These are phyloP conservation scores for Camillea tinctor DNA, from an alignment of 2,329 filamentous ascomycete species.

Conservation along the genomic window DNA sequence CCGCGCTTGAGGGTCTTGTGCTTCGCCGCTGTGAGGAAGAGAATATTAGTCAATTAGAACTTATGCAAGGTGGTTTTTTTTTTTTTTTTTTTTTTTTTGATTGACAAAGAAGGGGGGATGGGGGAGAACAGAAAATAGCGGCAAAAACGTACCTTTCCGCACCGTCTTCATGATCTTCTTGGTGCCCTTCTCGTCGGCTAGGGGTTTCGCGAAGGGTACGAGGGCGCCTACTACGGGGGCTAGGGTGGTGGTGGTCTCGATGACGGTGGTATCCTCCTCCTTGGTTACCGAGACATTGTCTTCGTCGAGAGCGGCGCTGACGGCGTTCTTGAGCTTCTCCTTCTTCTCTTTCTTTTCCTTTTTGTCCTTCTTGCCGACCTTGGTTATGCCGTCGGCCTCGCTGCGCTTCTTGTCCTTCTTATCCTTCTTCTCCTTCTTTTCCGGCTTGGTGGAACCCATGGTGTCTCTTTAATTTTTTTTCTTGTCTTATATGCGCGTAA, in stretches of 20 bases:
- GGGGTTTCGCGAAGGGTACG: slow-evolving; percentile 79
- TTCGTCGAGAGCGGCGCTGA: slow-evolving; percentile 61
- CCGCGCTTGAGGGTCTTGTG: slow-evolving; percentile 94
- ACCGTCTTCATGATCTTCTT: slow-evolving; percentile 61
- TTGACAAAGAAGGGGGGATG: slow-evolving; percentile 6
- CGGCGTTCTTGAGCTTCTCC: slow-evolving; percentile 63
- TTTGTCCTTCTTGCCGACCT: slow-evolving; percentile 63
- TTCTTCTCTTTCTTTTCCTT: slow-evolving; percentile 66
- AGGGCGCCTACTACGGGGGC: slow-evolving; percentile 56
- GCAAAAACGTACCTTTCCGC: slow-evolving; percentile 51
- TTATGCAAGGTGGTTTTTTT: too few species aligned
- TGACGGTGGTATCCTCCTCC: slow-evolving; percentile 46
- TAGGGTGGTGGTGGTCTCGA: slow-evolving; percentile 41
- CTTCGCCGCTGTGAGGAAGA: slow-evolving; percentile 70
- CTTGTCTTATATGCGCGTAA: background rate
- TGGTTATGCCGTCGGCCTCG: slow-evolving; percentile 52
- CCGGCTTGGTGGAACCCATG: slow-evolving; percentile 36
- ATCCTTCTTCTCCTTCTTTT: slow-evolving; percentile 53
- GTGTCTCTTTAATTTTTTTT: slow-evolving; percentile 2
- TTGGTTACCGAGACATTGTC: slow-evolving; percentile 39
- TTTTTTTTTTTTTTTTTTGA: slow-evolving; percentile 4
- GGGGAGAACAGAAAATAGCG: slow-evolving; percentile 2
- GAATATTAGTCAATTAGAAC: slow-evolving; percentile 16
- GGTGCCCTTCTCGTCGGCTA: slow-evolving; percentile 74
- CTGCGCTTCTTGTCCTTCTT: slow-evolving; percentile 56